Evolutionary conservation across 805 yeast genomes (phyloP), one percentile per base, ranked within the genome.

Genomic region (Metschnikowia lunata): DNA sequence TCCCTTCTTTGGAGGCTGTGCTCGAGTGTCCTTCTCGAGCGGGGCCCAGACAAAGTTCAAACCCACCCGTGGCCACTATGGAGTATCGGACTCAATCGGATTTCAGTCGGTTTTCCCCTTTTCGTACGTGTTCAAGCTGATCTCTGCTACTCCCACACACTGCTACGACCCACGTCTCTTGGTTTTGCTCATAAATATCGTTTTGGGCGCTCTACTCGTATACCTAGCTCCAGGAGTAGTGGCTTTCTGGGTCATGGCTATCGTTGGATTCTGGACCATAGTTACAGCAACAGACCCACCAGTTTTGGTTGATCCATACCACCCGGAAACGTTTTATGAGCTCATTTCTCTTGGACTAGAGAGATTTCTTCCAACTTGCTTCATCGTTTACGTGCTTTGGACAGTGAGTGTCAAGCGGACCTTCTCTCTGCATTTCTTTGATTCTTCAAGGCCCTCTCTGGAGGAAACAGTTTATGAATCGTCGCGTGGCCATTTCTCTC

Each of bases 261-360:
- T 79, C 1, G 80, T 79, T 10, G 96, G 91, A 0, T 90, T 83
- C 64, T 88, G 96, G 97, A 85, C 95, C 0, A 76, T 89, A 26
- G 62, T 80, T 1, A 59, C 90, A 26, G 76, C 83, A 0, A 78
- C 89, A 14, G 95, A 91, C 49, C 95, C 96, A 7, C 97, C 97
- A 2, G 43, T 75, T 1, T 54, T 72, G 5, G 76, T 79, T 1
- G 79, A 82, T 48, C 79, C 83, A 0, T 67, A 67, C 35, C 74
- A 76, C 37, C 69, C 75, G 2, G 79, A 76, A 35, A 66, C 75
- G 5, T 72, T 78, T 33, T 83, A 88, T 8, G 72, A 74, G 45
- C 66, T 90, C 38, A 51, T 89, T 8, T 85, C 95, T 1, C 60
- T 82, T 4, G 89, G 88, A 0, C 74, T 88, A 42, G 82, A 82